Conservation (phyloP, 441 rosid genomes). For the Breynia disticha region DNA sequence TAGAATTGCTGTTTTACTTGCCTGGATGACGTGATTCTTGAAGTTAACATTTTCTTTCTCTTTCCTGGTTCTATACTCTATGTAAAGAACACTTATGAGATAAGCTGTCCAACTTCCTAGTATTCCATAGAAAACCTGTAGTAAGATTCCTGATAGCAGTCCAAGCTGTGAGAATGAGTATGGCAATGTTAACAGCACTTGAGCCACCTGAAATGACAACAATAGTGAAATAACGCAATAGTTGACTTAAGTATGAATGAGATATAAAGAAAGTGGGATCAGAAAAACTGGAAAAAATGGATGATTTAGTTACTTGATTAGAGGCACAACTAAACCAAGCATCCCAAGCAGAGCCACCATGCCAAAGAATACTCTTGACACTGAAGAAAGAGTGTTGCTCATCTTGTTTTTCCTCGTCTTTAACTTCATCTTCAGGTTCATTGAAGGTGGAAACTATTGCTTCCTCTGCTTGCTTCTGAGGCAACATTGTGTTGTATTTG, state of each 20-base stretch:
- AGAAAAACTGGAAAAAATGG: neutral
- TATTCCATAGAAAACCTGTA: constrained; percentile 81
- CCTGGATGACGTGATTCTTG: constrained; percentile 99
- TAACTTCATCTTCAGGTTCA: constrained; percentile 36
- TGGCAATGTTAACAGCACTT: constrained; percentile 82
- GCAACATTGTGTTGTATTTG: constrained; percentile 47
- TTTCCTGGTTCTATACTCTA: constrained; percentile 79
- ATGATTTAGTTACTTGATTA: constrained; percentile 46
- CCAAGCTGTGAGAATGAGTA: constrained; percentile 97
- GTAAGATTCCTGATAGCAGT: constrained; percentile 72
- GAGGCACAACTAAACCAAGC: constrained; percentile 99
- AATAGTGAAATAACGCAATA: neutral
- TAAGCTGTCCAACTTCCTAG: constrained; percentile 98
- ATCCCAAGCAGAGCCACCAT: constrained; percentile 96
- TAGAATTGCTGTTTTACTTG: too few species aligned
- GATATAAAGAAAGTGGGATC: neutral
- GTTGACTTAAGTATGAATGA: too few species aligned
- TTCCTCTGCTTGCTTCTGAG: constrained; percentile 83
- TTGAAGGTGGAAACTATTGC: constrained; percentile 59
- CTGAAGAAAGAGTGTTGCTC: constrained; percentile 32
- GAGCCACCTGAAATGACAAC: constrained; percentile 60
- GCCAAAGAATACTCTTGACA: constrained; percentile 77
- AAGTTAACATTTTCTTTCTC: constrained; percentile 92
- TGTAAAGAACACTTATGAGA: constrained; percentile 92
- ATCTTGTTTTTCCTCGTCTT: constrained; percentile 26